Evolutionary conservation across 2,329 filamentous ascomycete genomes (phyloP).

Genomic region (Aspergillus jensenii): DNA sequence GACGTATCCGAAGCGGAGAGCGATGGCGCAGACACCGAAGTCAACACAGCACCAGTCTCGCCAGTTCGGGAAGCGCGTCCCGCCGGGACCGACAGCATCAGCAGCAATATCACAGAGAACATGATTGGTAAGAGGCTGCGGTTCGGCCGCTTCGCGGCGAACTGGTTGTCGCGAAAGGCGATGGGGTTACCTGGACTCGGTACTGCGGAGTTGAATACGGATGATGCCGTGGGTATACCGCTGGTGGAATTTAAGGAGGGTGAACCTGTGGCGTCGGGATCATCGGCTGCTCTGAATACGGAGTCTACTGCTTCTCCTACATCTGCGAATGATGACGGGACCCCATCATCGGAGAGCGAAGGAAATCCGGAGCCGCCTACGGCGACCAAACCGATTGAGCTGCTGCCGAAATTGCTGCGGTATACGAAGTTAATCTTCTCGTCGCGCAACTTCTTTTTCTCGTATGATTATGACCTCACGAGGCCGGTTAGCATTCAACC

Average conservation of each 20-base stretch:
- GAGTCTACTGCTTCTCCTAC: slow-evolving; percentile 1
- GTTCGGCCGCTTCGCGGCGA: slow-evolving; percentile 85
- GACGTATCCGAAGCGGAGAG: slow-evolving; percentile 29
- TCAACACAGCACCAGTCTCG: slow-evolving; percentile 27
- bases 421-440: slow-evolving; percentile 84
- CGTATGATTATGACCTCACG: slow-evolving; percentile 92
- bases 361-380: slow-evolving; percentile 11
- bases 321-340: slow-evolving; percentile 1
- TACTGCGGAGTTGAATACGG: slow-evolving; percentile 54
- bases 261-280: not conserved
- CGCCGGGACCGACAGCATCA: slow-evolving; percentile 34
- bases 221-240: slow-evolving; percentile 37
- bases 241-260: slow-evolving; percentile 18
- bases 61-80: slow-evolving; percentile 25
- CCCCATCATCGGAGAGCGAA: slow-evolving; percentile 1
- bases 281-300: slow-evolving; percentile 12
- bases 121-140: slow-evolving; percentile 79
- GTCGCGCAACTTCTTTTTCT: slow-evolving; percentile 87
- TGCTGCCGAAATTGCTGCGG: slow-evolving; percentile 81
- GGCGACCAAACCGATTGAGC: slow-evolving; percentile 49
- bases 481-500: slow-evolving; percentile 54
- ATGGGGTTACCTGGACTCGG: slow-evolving; percentile 74
- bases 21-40: slow-evolving; percentile 28
- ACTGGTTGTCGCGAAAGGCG: slow-evolving; percentile 85
- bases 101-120: slow-evolving; percentile 73